phyloP scores from a whole-genome alignment of 2,329 filamentous ascomycete genomes.

The Dendryphion nanum region DNA sequence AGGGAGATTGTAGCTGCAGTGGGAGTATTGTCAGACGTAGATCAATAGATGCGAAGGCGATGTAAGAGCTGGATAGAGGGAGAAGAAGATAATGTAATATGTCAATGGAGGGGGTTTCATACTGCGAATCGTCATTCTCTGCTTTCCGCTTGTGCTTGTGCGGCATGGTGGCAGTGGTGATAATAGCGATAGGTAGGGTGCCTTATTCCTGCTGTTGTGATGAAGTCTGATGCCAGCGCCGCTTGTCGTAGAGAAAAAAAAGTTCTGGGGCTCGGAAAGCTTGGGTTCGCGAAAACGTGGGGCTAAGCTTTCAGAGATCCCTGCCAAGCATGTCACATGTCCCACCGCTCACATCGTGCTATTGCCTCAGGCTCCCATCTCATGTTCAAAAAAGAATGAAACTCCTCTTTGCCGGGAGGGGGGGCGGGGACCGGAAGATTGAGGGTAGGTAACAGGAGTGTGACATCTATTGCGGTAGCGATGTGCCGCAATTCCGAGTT shows the following conservation, averaged over 20 bases:
- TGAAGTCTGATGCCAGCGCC: too few relatives aligned
- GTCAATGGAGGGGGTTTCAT: background rate
- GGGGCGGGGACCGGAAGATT: too few relatives aligned
- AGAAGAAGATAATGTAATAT: too few relatives aligned
- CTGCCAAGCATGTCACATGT: constrained; percentile 2
- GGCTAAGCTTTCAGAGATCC: background rate
- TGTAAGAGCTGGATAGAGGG: background rate
- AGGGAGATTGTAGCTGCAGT: constrained; percentile 55
- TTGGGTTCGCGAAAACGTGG: background rate
- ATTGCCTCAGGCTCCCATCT: too few relatives aligned
- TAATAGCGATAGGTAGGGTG: background rate
- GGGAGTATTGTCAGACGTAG: background rate
- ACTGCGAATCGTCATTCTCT: constrained; percentile 41
- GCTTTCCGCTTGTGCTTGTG: constrained; percentile 77
- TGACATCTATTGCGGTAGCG: too few relatives aligned
- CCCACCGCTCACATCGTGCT: too few relatives aligned
- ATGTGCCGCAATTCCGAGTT: too few relatives aligned
- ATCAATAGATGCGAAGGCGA: too few relatives aligned
- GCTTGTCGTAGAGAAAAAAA: too few relatives aligned
- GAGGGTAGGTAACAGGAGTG: too few relatives aligned
- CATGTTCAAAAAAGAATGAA: too few relatives aligned
- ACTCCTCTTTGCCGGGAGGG: too few relatives aligned
- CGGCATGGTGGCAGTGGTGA: constrained; percentile 64
- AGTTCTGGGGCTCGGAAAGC: background rate
- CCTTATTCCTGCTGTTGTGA: background rate